Evolutionary conservation across 495 filamentous ascomycete genomes (phyloP), one percentile per base, ranked within the genome.

Genomic region (Trichodelitschia bisporula): DNA sequence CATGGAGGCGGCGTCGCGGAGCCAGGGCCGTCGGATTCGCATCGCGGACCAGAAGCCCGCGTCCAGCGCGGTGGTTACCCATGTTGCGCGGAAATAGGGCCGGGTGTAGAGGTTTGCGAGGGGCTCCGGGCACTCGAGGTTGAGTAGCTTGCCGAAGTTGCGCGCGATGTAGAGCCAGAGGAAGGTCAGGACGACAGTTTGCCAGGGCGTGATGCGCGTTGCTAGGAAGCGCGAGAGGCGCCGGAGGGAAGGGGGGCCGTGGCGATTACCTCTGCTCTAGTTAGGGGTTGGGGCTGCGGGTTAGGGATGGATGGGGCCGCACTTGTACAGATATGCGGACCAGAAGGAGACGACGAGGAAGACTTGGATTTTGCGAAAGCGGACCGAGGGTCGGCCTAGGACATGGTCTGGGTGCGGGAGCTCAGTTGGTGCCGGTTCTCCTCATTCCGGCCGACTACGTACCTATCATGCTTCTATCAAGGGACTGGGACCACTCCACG

Each of bases 31-130:
- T 28, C 62, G 64, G 30, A 97, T 76, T 32, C 68, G 72, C 86
- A 97, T 97, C 3, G 86, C 89, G 0, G 80, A 90, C 86, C 86
- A 97, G 49, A 92, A 97, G 0, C 86, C 86, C 6, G 86, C 86
- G 46, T 97, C 86, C 34, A 97, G 49, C 0, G 79, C 86, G 0
- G 86, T 97, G 23, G 84, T 72, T 15, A 92, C 67, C 86, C 84
- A 95, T 56, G 86, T 95, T 43, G 86, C 89, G 28, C 89, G 72
- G 52, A 93, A 97, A 54, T 89, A 97, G n/a, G 76, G 70, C 27
- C 79, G 61, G 27, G 72, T 77, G 53, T 97, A 97, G 41, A 95
- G 72, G 46, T 92, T 91, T 30, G 82, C 75, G 39, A 97, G 58
- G 14, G 86, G 86, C 35, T 97, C 86, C 10, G 86, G 86, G 37